Base-by-base conservation (phyloP, 2,329 filamentous ascomycete species). In the Phoma sp. region DNA sequence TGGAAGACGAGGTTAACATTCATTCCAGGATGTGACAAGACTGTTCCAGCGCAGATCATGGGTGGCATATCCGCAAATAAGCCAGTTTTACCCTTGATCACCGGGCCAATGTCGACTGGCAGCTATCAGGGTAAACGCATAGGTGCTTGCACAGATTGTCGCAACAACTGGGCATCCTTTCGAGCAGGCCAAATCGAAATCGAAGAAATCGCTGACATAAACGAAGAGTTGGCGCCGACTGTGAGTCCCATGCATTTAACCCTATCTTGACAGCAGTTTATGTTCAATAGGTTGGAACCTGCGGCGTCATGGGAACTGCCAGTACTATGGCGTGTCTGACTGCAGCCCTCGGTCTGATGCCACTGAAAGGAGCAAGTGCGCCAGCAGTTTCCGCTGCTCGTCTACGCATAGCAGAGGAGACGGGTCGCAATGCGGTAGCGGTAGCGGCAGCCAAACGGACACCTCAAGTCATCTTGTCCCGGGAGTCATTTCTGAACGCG, bases 51-150 rank as follows among this genome's bases (percentile, higher is more conserved):
- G 1, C 88, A 91, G 66, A 71, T 91, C 1, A 91, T 92, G 89
- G 89, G 88, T 1, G 88, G 84, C 0, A 87, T 91, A 14, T 90
- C 87, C 0, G 88, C 88, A 0, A 89, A 91, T 59, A 91, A 90
- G 65, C 87, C 88, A 0, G 81, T 89, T 1, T 67, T 91, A 2
- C 87, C 86, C 20, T 76, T 91, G 0, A 82, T 90, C 0, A 91
- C 88, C 0, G 88, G 88, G 0, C 88, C 89, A 0, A 91, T 92
- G 87, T 86, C 91, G 83, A 87, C 88, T 0, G 89, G 88, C 0
- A 89, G 83, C 32, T 83, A 88, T 57, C 78, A 81, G 11, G 88
- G 88, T 0, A 77, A 80, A 2, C 77, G 88, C 0, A 82, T 92
- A 1, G 88, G 89, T 1, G 89, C 89, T 5, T 92, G 89, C 57